Conservation (phyloP, 148 eudicot species). For the Euryodendron excelsum region DNA sequence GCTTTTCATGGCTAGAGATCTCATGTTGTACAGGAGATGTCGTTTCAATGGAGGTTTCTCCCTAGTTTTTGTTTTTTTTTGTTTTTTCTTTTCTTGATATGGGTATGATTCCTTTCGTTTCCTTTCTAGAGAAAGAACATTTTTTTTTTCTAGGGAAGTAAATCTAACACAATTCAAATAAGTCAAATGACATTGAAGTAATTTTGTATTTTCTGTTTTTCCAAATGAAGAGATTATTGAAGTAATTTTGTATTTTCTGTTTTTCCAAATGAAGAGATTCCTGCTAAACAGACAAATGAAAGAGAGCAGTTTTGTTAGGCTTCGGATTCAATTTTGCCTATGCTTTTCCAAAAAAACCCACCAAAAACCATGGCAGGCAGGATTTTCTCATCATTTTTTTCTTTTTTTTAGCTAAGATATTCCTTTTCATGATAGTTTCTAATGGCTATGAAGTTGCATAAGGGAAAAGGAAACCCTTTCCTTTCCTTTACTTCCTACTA, state of each 20-base stretch:
- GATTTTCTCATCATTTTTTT: background rate
- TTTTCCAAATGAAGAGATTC: background rate
- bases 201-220: no score
- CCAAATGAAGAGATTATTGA: background rate
- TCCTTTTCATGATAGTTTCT: background rate
- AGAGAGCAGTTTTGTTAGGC: background rate
- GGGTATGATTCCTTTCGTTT: background rate
- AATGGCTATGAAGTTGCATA: background rate
- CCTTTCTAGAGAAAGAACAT: background rate
- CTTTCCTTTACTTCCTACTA: background rate
- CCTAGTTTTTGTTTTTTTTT: constrained; percentile 2
- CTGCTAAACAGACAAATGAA: background rate
- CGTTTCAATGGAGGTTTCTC: constrained; percentile 7
- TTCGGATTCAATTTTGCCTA: background rate
- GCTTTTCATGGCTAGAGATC: constrained; percentile 9
- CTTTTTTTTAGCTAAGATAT: background rate
- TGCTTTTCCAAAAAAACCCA: background rate
- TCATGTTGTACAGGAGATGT: constrained; percentile 7
- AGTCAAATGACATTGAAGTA: background rate
- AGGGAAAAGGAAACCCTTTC: background rate
- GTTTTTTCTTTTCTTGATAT: background rate
- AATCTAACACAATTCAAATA: background rate
- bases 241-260: background rate
- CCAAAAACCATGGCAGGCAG: background rate
- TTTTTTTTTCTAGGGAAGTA: constrained; percentile 3